Conservation (phyloP, 2,329 filamentous ascomycete genomes). For the Trichoderma lentiforme region DNA sequence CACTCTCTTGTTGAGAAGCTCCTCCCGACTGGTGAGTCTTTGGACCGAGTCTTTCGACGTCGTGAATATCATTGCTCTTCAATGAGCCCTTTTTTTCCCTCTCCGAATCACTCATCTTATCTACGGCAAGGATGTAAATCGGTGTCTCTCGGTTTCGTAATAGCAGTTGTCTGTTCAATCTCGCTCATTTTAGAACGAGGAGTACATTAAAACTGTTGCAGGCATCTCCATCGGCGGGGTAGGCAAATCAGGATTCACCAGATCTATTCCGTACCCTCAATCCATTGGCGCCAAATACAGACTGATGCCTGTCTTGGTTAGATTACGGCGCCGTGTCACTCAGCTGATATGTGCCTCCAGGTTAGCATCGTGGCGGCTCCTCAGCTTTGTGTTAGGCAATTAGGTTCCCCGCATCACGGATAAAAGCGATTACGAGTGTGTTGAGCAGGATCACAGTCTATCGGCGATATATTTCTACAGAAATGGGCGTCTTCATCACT, state of each 20-base stretch:
- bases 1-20: not conserved
- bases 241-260: not conserved
- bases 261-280: not conserved
- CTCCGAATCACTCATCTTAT: not conserved
- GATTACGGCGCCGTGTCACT: not conserved
- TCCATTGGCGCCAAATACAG: not conserved
- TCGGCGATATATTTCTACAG: too few species aligned
- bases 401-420: not conserved
- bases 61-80: not conserved
- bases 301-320: not conserved
- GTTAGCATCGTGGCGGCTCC: not conserved
- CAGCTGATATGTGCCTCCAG: not conserved
- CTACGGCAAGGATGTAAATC: not conserved
- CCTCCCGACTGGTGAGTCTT: not conserved
- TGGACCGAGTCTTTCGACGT: not conserved
- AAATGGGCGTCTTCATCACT: not conserved
- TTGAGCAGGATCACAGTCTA: not conserved
- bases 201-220: not conserved
- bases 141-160: not conserved
- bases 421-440: not conserved
- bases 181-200: not conserved
- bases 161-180: not conserved
- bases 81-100: not conserved
- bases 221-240: not conserved
- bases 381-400: not conserved